Conservation (phyloP, 495 filamentous ascomycete species). For the Xylaria intraflava region DNA sequence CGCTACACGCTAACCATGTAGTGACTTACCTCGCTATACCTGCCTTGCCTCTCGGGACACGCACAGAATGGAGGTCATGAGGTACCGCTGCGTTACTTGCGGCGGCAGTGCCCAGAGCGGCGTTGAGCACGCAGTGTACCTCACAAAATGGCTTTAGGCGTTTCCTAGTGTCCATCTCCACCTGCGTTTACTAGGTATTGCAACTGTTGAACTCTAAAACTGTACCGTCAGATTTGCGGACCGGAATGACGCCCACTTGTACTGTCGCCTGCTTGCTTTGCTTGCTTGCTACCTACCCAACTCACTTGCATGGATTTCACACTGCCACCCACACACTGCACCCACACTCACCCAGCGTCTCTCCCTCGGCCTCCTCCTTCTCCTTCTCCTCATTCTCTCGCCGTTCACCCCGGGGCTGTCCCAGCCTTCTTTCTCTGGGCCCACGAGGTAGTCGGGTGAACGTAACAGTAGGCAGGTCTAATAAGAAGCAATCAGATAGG, state of each 20-base stretch:
- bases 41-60: no score
- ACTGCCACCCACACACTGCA: conserved; percentile 4
- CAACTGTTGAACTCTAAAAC: conserved; percentile 5
- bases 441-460: conserved; percentile 9
- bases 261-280: background rate
- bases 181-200: background rate
- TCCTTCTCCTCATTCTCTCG: background rate
- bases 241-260: conserved; percentile 12
- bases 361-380: background rate
- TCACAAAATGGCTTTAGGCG: background rate
- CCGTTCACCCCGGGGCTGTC: conserved; percentile 12
- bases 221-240: conserved; percentile 8
- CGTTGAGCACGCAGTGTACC: background rate
- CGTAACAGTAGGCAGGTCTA: conserved; percentile 4
- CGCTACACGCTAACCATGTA: no score
- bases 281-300: no score
- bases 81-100: conserved; percentile 6
- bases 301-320: conserved; percentile 7
- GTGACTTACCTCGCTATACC: no score
- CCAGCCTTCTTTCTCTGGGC: conserved; percentile 7
- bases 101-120: background rate
- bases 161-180: background rate
- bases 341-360: background rate
- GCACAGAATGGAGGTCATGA: background rate
- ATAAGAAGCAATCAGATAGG: conserved; percentile 4